phyloP scores from a whole-genome alignment of 2,329 filamentous ascomycete species.

The Arthrobotrys sinensis region DNA sequence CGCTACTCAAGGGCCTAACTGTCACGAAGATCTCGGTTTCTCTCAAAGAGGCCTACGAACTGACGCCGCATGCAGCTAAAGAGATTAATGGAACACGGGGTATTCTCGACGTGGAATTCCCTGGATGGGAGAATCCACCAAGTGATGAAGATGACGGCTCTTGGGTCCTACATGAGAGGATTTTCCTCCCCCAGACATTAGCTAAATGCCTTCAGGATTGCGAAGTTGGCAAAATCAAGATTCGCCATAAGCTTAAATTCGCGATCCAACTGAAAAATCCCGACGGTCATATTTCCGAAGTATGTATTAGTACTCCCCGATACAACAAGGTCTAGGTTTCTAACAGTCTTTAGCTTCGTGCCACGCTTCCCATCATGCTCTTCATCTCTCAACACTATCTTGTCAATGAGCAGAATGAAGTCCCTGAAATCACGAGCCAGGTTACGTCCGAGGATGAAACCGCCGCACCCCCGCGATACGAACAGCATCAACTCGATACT shows the following conservation, averaged over 20 bases:
- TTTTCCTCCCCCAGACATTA: slow-evolving; percentile 84
- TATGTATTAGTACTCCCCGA: slow-evolving; percentile 67
- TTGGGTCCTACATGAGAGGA: slow-evolving; percentile 75
- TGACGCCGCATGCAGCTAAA: slow-evolving; percentile 69
- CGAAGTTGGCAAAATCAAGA: slow-evolving; percentile 88
- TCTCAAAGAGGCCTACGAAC: slow-evolving; percentile 83
- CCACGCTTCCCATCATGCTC: slow-evolving; percentile 89
- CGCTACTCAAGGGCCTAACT: slow-evolving; percentile 87
- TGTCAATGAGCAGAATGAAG: slow-evolving; percentile 86
- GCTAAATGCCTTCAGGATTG: slow-evolving; percentile 90
- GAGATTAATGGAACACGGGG: slow-evolving; percentile 36
- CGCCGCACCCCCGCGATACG: slow-evolving; percentile 91
- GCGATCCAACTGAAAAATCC: slow-evolving; percentile 93
- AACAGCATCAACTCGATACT: slow-evolving; percentile 88
- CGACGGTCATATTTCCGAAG: slow-evolving; percentile 93
- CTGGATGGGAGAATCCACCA: slow-evolving; percentile 65
- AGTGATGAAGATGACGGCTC: slow-evolving; percentile 66
- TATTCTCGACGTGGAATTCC: slow-evolving; percentile 48
- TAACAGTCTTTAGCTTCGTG: slow-evolving; percentile 76
- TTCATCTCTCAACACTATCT: slow-evolving; percentile 96
- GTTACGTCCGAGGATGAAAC: slow-evolving; percentile 73
- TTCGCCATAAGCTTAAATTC: slow-evolving; percentile 92
- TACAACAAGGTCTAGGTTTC: not conserved
- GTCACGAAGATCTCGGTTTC: slow-evolving; percentile 86
- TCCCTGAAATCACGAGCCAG: slow-evolving; percentile 76